Evolutionary conservation across 176 grass and related monocot genomes (phyloP), one percentile per base, ranked within the genome.

Genomic region (Musa schizocarpa): DNA sequence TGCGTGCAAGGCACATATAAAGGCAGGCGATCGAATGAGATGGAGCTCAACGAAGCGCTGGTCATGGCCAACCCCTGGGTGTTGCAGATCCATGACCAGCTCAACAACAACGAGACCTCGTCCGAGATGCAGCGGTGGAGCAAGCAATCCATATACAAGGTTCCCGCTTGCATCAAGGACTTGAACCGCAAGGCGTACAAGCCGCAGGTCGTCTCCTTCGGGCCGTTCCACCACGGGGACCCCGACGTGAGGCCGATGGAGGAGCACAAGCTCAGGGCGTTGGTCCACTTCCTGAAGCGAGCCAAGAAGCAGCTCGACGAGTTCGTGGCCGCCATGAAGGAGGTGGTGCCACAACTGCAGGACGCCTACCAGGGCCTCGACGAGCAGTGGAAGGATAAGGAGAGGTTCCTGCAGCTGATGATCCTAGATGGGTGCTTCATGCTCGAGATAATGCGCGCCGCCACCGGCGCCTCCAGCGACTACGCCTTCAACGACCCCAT

Each of bases 341-440:
- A 78, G 24, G 74, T 53, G 9, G 76, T 51, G 23, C 27, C 13
- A 34, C 70, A 52, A 62, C 81, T 90, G 76, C 78, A 82, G 73
- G 87, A 74, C 53, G 81, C 87, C 9, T 88, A 91, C 34, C 21
- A 84, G 57, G 80, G 79, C 3, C 81, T 88, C 14, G 65, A 56
- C 3, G 87, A 82, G 62, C 5, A 43, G 66, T 90, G 88, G 81
- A 25, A 62, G 25, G 67, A 75, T 1, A 74, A 57, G 65, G 84
- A 87, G 11, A 23, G 19, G 16, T 96, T 92, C 50, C 9, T 92
- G 21, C 79, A 92, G 80, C 65, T 82, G 69, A 92, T 96, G 92
- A 87, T 92, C 63, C 50, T 83, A 0, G 92, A 96, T 27, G 88
- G 81, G 6, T 92, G 89, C 84, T 96, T 96, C 88, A 73, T 92